phyloP scores from a whole-genome alignment of 257 asterid genomes.

The Ocimum tenuiflorum region DNA sequence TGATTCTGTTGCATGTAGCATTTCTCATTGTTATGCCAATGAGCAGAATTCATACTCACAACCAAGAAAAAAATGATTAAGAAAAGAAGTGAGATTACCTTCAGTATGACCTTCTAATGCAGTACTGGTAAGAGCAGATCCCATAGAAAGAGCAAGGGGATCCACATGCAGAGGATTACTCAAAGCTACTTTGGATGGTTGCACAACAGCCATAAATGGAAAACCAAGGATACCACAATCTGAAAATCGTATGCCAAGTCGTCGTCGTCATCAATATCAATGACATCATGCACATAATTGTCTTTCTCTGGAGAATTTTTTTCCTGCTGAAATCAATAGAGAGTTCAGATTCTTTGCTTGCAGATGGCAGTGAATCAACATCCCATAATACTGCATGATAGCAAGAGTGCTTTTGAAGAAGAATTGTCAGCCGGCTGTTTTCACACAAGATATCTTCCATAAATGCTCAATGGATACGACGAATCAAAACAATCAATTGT shows the following conservation, averaged over 20 bases:
- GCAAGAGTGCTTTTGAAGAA: slow-evolving; percentile 42
- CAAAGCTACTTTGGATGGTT: slow-evolving; percentile 65
- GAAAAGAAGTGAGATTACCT: slow-evolving; percentile 15
- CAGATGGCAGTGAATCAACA: slow-evolving; percentile 59
- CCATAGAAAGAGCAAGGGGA: slow-evolving; percentile 24
- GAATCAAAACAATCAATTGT: neutral
- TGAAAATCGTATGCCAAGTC: slow-evolving; percentile 68
- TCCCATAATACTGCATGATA: slow-evolving; percentile 71
- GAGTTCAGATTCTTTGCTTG: slow-evolving; percentile 47
- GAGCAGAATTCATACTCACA: slow-evolving; percentile 1
- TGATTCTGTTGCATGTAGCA: neutral
- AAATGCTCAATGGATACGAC: slow-evolving; percentile 45
- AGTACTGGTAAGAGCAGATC: slow-evolving; percentile 16
- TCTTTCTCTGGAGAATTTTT: slow-evolving; percentile 30
- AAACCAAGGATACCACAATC: slow-evolving; percentile 94
- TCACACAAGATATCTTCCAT: slow-evolving; percentile 72
- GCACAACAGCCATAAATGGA: slow-evolving; percentile 91
- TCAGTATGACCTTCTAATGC: slow-evolving; percentile 30
- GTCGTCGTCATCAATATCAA: slow-evolving; percentile 56
- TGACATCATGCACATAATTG: slow-evolving; percentile 29
- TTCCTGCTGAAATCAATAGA: slow-evolving; percentile 27
- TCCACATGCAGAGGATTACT: slow-evolving; percentile 31
- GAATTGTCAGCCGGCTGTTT: slow-evolving; percentile 47
- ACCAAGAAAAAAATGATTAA: neutral
- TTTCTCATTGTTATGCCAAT: no score